Evolutionary conservation across 2,329 filamentous ascomycete genomes (phyloP).

Genomic region (Beauveria medogensis): DNA sequence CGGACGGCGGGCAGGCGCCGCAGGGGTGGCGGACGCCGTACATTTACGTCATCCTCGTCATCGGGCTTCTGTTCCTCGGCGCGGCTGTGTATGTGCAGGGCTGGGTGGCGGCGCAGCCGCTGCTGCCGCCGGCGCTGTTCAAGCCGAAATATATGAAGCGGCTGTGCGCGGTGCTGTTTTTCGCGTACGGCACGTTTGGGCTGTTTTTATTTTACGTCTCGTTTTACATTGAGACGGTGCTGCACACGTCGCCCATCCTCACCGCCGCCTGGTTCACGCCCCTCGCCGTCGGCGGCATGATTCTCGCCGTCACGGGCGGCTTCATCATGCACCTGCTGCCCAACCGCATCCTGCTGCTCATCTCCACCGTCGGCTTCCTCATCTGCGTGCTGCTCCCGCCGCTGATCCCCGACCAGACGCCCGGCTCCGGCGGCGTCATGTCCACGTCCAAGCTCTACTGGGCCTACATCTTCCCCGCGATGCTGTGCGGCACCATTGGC

Average conservation of each 20-base stretch:
- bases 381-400: slow-evolving; percentile 55
- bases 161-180: slow-evolving; percentile 51
- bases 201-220: slow-evolving; percentile 64
- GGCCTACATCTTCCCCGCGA: slow-evolving; percentile 65
- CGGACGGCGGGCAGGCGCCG: slow-evolving; percentile 61
- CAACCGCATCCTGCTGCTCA: slow-evolving; percentile 52
- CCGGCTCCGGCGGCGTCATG: not conserved
- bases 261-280: slow-evolving; percentile 63
- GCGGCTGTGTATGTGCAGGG: slow-evolving; percentile 63
- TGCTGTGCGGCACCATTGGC: slow-evolving; percentile 61
- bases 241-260: slow-evolving; percentile 51
- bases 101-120: slow-evolving; percentile 58
- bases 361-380: slow-evolving; percentile 54
- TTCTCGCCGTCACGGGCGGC: slow-evolving; percentile 55
- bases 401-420: slow-evolving; percentile 45
- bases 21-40: slow-evolving; percentile 67
- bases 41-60: slow-evolving; percentile 55
- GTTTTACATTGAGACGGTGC: slow-evolving; percentile 55
- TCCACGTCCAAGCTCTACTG: slow-evolving; percentile 45
- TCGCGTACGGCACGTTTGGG: slow-evolving; percentile 60
- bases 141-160: slow-evolving; percentile 59
- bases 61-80: slow-evolving; percentile 53
- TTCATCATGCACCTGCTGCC: slow-evolving; percentile 59
- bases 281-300: slow-evolving; percentile 58
- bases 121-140: slow-evolving; percentile 65